phyloP scores from a whole-genome alignment of 768 basidiomycete species.

The Russula ochroleuca region DNA sequence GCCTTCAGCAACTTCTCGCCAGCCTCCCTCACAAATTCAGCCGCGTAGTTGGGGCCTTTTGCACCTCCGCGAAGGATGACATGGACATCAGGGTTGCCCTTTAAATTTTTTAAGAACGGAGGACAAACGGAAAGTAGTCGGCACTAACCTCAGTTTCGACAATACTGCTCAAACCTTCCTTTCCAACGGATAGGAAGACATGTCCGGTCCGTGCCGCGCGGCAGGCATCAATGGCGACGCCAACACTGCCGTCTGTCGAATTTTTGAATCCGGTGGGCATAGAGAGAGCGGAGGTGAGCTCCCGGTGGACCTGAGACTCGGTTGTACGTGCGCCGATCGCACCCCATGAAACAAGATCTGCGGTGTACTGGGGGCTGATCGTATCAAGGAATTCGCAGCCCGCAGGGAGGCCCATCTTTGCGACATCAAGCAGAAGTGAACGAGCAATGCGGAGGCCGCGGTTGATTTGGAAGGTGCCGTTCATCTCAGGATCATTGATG shows the following conservation, averaged over 20 bases:
- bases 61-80: slow-evolving; percentile 91
- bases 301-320: slow-evolving; percentile 90
- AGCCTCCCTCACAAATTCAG: slow-evolving; percentile 73
- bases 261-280: slow-evolving; percentile 99
- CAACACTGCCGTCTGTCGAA: slow-evolving; percentile 88
- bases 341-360: slow-evolving; percentile 92
- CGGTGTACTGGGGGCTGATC: slow-evolving; percentile 81
- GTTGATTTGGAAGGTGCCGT: slow-evolving; percentile 93
- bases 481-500: slow-evolving; percentile 96
- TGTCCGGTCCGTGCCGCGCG: slow-evolving; percentile 86
- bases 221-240: slow-evolving; percentile 93
- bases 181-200: slow-evolving; percentile 95
- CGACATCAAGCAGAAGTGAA: slow-evolving; percentile 79
- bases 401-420: slow-evolving; percentile 84
- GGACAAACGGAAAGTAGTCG: neutral
- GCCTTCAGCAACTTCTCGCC: slow-evolving; percentile 75
- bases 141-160: slow-evolving; percentile 78
- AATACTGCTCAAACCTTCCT: slow-evolving; percentile 91
- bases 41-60: slow-evolving; percentile 83
- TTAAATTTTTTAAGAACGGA: neutral
- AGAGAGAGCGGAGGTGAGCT: slow-evolving; percentile 80
- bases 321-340: slow-evolving; percentile 94
- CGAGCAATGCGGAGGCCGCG: slow-evolving; percentile 88
- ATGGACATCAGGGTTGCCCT: slow-evolving; percentile 92
- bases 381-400: slow-evolving; percentile 96